phyloP scores from a whole-genome alignment of 75 land plant species.

The Pinus taeda region DNA sequence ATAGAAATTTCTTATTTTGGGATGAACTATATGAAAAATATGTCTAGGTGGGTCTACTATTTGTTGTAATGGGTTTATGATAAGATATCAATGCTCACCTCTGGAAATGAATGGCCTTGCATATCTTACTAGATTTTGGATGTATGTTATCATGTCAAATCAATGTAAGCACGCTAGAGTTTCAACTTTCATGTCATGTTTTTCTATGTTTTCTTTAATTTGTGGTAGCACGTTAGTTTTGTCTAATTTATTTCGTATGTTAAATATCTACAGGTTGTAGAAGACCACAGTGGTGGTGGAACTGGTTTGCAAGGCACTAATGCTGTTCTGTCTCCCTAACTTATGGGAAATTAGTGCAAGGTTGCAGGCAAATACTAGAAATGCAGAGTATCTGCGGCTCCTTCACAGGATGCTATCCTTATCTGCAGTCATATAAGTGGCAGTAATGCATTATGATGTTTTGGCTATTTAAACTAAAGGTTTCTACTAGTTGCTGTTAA shows the following conservation, averaged over 20 bases:
- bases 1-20: not conserved
- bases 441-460: not conserved
- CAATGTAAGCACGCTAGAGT: too few species aligned
- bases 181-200: not conserved
- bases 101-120: not conserved
- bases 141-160: too few species aligned
- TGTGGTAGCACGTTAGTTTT: not conserved
- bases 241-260: not conserved
- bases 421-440: not conserved
- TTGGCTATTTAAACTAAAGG: not conserved
- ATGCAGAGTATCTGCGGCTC: not conserved
- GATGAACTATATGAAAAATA: not conserved
- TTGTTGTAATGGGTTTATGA: not conserved
- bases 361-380: not conserved
- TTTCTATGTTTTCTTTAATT: not conserved
- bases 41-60: not conserved
- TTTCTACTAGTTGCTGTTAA: not conserved
- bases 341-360: not conserved
- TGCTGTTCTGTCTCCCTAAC: not conserved
- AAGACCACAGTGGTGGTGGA: constrained; percentile 1
- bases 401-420: not conserved
- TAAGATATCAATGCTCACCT: not conserved
- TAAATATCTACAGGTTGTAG: constrained; percentile 3
- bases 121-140: too few species aligned
- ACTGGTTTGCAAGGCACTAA: not conserved